Conservation (phyloP, 768 basidiomycete species). For the Amanita inopinata region DNA sequence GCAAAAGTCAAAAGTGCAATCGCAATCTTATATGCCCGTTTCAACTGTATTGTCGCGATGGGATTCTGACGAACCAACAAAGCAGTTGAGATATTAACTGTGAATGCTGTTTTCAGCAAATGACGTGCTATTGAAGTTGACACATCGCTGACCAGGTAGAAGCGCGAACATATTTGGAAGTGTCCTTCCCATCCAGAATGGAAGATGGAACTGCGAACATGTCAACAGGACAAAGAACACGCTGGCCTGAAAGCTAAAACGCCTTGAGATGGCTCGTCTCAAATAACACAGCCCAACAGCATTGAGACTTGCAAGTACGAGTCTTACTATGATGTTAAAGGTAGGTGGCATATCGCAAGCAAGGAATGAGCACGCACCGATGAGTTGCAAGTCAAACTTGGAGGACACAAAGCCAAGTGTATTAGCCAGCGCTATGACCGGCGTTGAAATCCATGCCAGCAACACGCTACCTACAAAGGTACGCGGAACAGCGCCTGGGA, state of each 20-base stretch:
- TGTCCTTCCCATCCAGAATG: slow-evolving; percentile 90
- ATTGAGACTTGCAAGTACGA: slow-evolving; percentile 60
- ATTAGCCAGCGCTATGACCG: slow-evolving; percentile 34
- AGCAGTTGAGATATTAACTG: slow-evolving; percentile 4
- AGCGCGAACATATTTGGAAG: slow-evolving; percentile 93
- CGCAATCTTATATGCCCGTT: slow-evolving; percentile 25
- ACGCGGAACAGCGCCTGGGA: slow-evolving; percentile 84
- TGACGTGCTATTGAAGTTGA: background rate
- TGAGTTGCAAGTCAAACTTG: slow-evolving; percentile 64
- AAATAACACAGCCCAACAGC: slow-evolving; percentile 53
- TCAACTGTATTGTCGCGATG: slow-evolving; percentile 28
- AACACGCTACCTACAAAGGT: slow-evolving; percentile 75
- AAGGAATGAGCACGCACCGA: slow-evolving; percentile 35
- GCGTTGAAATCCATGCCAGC: slow-evolving; percentile 48
- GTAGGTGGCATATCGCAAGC: background rate
- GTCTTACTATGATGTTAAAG: slow-evolving; percentile 49
- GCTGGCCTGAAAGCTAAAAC: slow-evolving; percentile 54
- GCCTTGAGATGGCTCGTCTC: slow-evolving; percentile 46
- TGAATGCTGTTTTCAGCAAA: slow-evolving; percentile 4
- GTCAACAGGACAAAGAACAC: slow-evolving; percentile 60
- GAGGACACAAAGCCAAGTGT: slow-evolving; percentile 32
- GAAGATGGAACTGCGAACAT: slow-evolving; percentile 80
- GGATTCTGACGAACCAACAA: slow-evolving; percentile 12
- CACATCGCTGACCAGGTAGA: slow-evolving; percentile 50
- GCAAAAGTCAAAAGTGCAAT: slow-evolving; percentile 58